Evolutionary conservation across 805 yeast genomes (phyloP).

Genomic region (Monosporozyma yasuniensis): DNA sequence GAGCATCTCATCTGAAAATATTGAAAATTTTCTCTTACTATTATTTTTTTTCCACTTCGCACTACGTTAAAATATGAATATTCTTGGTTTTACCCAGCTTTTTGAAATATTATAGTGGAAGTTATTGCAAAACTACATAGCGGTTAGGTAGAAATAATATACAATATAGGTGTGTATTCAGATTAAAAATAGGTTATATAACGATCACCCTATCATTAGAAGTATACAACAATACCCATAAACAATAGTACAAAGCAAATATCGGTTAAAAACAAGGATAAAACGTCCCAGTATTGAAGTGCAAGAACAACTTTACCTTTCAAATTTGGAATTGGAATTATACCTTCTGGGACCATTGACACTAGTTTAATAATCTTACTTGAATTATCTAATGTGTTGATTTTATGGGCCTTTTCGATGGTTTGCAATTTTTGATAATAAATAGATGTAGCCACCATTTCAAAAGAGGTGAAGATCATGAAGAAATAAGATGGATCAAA

Average conservation of each 20-base stretch:
- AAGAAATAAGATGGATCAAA: conserved; percentile 26
- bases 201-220: not conserved
- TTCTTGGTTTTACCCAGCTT: not conserved
- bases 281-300: conserved; percentile 28
- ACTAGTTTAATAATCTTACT: conserved; percentile 25
- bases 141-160: not conserved
- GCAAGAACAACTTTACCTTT: conserved; percentile 20
- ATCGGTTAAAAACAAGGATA: conserved; percentile 28
- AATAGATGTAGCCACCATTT: conserved; percentile 27
- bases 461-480: conserved; percentile 28
- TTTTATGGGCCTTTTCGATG: conserved; percentile 20
- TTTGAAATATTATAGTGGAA: not conserved
- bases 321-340: conserved; percentile 24
- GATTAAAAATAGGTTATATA: not conserved
- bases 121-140: too few relatives aligned
- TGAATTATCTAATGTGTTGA: conserved; percentile 21
- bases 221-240: conserved; percentile 23
- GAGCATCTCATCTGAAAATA: conserved; percentile 1
- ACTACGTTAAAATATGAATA: not conserved
- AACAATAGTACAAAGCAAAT: conserved; percentile 26
- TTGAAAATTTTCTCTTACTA: not conserved
- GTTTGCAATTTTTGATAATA: conserved; percentile 24
- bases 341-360: conserved; percentile 29
- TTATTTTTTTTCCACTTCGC: not conserved
- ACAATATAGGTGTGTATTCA: not conserved